A percentile compares a stretch with the other conserved stretches of the same genome.
These are phyloP conservation scores for Luffa aegyptiaca DNA, from an alignment of 306 rosid species.

Conservation along the genomic window DNA sequence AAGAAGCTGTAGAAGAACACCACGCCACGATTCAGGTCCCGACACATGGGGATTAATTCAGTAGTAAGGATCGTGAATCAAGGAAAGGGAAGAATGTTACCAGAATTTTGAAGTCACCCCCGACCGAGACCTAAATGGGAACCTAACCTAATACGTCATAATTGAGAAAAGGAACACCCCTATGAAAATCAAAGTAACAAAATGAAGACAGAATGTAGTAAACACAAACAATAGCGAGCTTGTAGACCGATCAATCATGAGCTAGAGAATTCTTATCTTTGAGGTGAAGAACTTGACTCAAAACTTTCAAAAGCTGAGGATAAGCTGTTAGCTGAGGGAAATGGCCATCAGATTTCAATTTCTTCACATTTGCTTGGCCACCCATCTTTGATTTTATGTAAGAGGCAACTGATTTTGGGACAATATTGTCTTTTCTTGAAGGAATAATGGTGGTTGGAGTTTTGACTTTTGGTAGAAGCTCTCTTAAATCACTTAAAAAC, in stretches of 20 bases:
- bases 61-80: no score
- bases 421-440: constrained; percentile 20
- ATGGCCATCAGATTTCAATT: constrained; percentile 35
- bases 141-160: background rate
- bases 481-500: constrained; percentile 28
- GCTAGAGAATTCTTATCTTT: background rate
- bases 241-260: background rate
- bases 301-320: constrained; percentile 21
- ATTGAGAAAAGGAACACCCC: background rate
- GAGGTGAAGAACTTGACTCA: constrained; percentile 6
- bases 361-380: constrained; percentile 16
- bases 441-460: constrained; percentile 38
- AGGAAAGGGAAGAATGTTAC: background rate
- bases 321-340: constrained; percentile 36
- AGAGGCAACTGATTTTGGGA: constrained; percentile 23
- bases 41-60: no score
- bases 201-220: no score
- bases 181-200: no score
- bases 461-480: constrained; percentile 22
- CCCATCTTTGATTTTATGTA: constrained; percentile 30
- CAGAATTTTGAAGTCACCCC: background rate
- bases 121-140: background rate
- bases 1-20: no score
- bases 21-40: no score
- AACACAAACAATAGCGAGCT: background rate